These are phyloP conservation scores for Pistacia atlantica DNA, from an alignment of 345 rosid species.

Conservation along the genomic window DNA sequence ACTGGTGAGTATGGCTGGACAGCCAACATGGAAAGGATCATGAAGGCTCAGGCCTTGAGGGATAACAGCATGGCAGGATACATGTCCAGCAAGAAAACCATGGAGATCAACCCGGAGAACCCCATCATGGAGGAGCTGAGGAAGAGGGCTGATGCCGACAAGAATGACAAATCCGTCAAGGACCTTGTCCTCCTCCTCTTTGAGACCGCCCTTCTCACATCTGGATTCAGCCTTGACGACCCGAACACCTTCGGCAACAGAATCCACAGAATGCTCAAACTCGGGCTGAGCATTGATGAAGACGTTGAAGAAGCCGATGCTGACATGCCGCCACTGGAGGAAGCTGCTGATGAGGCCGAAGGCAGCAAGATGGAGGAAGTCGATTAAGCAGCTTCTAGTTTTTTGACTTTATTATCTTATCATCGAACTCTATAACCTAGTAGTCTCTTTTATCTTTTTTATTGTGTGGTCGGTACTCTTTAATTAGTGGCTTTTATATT, in stretches of 20 bases:
- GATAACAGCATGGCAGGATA: constrained; percentile 89
- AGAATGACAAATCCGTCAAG: constrained; percentile 90
- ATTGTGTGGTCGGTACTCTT: background rate
- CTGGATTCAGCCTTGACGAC: constrained; percentile 90
- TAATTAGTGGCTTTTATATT: background rate
- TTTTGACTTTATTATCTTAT: too few species aligned
- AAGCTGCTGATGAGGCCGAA: constrained; percentile 66
- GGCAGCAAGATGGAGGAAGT: constrained; percentile 98
- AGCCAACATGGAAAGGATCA: constrained; percentile 91
- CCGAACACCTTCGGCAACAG: constrained; percentile 90
- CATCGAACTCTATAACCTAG: too few species aligned
- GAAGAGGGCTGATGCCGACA: constrained; percentile 80
- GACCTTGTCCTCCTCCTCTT: constrained; percentile 76
- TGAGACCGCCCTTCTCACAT: constrained; percentile 81
- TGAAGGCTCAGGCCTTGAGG: constrained; percentile 88
- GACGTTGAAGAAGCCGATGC: constrained; percentile 70
- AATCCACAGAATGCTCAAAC: constrained; percentile 87
- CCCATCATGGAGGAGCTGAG: constrained; percentile 89
- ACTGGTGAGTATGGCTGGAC: constrained; percentile 90
- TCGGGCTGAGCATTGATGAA: constrained; percentile 82
- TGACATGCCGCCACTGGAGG: constrained; percentile 80
- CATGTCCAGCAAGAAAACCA: constrained; percentile 87
- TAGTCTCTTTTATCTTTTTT: background rate
- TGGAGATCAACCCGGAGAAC: constrained; percentile 88
- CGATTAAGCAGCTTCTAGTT: constrained; percentile 40